These are phyloP conservation scores for Escallonia rubra DNA, from an alignment of 129 eudicot genomes.

Conservation along the genomic window DNA sequence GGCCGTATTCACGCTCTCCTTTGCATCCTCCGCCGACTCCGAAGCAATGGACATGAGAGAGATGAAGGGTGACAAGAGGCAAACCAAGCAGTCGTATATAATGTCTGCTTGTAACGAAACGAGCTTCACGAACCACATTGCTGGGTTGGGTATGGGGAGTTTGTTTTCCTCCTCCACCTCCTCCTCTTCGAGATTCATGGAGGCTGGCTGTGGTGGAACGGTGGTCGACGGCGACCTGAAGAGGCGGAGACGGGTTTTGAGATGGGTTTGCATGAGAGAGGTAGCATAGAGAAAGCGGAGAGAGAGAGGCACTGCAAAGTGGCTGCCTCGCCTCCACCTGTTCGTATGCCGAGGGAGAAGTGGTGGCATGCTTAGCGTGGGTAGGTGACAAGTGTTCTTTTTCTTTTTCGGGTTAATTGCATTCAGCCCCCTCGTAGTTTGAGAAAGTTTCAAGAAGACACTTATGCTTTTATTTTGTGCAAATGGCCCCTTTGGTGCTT, in stretches of 20 bases:
- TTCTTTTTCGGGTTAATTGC: too few relatives aligned
- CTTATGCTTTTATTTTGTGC: too few relatives aligned
- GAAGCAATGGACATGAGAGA: slow-evolving; percentile 22
- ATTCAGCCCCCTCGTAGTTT: neutral
- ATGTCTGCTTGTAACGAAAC: slow-evolving; percentile 34
- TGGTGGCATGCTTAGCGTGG: neutral
- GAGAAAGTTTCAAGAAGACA: too few relatives aligned
- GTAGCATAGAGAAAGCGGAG: too few relatives aligned
- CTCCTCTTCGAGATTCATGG: neutral
- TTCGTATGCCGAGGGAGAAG: neutral
- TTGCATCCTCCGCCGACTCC: slow-evolving; percentile 7
- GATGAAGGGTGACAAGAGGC: slow-evolving; percentile 32
- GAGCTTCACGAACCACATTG: slow-evolving; percentile 22
- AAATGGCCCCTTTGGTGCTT: too few relatives aligned
- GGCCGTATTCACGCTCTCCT: slow-evolving; percentile 10
- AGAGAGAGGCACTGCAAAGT: too few relatives aligned
- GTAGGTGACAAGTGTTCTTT: neutral
- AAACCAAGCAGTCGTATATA: slow-evolving; percentile 15
- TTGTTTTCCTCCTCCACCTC: neutral
- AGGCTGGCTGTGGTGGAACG: neutral
- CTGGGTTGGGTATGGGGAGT: neutral
- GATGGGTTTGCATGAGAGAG: neutral
- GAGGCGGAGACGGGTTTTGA: neutral
- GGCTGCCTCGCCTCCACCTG: neutral
- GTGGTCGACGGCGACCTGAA: neutral